Evolutionary conservation across 192 early-diverging fungal genomes (phyloP).

Genomic region (Podila verticillata): DNA sequence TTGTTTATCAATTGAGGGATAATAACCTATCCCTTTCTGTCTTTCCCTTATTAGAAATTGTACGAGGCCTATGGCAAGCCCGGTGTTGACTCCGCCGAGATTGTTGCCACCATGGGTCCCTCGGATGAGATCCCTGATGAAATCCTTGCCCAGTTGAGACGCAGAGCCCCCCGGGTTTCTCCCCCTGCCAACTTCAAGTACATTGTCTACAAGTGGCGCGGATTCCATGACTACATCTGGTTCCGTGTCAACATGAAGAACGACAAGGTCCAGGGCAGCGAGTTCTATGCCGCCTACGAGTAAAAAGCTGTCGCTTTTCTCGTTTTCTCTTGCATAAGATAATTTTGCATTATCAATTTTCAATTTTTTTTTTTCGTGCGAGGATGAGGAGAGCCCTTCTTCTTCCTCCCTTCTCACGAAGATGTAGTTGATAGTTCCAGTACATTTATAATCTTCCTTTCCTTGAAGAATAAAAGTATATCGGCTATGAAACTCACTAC

Average conservation of each 20-base stretch:
- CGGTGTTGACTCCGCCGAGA: background rate
- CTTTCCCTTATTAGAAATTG: conserved; percentile 8
- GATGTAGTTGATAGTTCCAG: too few relatives aligned
- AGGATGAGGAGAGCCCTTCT: too few relatives aligned
- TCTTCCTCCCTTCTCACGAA: too few relatives aligned
- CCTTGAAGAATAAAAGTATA: too few relatives aligned
- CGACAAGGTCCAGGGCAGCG: background rate
- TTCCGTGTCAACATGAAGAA: conserved; percentile 16
- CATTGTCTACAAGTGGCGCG: conserved; percentile 29
- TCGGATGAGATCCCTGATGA: conserved; percentile 14
- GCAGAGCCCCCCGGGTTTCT: background rate
- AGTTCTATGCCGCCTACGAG: conserved; percentile 19
- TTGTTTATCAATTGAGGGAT: background rate
- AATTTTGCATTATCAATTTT: too few relatives aligned
- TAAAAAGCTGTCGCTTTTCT: too few relatives aligned
- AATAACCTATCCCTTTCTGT: background rate
- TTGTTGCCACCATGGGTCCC: conserved; percentile 13
- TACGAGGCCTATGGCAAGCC: background rate
- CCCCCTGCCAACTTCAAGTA: conserved; percentile 18
- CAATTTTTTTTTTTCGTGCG: too few relatives aligned
- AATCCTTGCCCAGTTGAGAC: conserved; percentile 1
- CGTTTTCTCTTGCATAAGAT: too few relatives aligned
- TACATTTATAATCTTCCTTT: too few relatives aligned
- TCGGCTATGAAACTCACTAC: too few relatives aligned
- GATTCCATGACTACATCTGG: conserved; percentile 31